Evolutionary conservation across 73 alveolate species (phyloP).

Genomic region (Paraurostyla sp.): DNA sequence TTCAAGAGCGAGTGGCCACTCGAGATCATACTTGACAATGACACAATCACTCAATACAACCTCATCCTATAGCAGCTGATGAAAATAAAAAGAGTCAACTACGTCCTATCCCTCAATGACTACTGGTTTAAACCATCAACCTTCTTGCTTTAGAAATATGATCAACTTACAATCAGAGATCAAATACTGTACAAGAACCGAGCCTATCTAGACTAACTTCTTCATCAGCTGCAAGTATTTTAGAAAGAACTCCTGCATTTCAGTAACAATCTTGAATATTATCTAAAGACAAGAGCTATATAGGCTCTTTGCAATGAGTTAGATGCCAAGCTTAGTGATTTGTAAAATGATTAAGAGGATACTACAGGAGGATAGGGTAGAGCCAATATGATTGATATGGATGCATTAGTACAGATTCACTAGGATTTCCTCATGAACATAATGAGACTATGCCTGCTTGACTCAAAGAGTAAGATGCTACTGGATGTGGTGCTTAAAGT

Average conservation of each 20-base stretch:
- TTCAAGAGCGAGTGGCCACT: conserved; percentile 72
- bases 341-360: not conserved
- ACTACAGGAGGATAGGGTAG: not conserved
- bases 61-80: conserved; percentile 2
- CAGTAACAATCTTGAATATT: conserved; percentile 56
- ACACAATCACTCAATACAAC: conserved; percentile 48
- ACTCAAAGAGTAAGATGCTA: conserved; percentile 27
- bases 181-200: conserved; percentile 5
- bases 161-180: conserved; percentile 10
- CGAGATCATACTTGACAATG: conserved; percentile 52
- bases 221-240: conserved; percentile 47
- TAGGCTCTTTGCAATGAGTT: conserved; percentile 21
- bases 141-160: not conserved
- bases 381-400: conserved; percentile 45
- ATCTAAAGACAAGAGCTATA: conserved; percentile 69
- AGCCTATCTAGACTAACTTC: not conserved
- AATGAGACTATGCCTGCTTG: conserved; percentile 59
- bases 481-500: conserved; percentile 44
- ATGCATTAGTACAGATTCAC: conserved; percentile 50
- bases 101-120: conserved; percentile 52
- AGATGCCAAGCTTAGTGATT: conserved; percentile 8
- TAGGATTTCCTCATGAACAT: conserved; percentile 50
- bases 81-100: conserved; percentile 65
- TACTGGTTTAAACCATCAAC: conserved; percentile 30
- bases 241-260: conserved; percentile 72